Evolutionary conservation across 306 rosid species (phyloP).

Genomic region (Arachis hypogaea): DNA sequence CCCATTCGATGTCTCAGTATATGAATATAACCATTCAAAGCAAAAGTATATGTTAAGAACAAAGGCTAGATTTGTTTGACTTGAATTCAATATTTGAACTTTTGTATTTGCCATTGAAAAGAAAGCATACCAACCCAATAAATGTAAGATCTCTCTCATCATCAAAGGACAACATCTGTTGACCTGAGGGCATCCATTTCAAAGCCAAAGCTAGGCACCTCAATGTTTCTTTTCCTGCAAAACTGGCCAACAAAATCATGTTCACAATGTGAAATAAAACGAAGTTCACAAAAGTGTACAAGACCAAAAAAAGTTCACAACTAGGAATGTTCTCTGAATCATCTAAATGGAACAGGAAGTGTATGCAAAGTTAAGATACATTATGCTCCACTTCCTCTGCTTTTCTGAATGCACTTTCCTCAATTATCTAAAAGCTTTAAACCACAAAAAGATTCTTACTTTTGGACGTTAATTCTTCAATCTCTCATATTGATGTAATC

Average conservation of each 20-base stretch:
- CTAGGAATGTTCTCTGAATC: slow-evolving; percentile 10
- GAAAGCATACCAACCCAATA: slow-evolving; percentile 99
- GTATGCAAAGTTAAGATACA: not conserved
- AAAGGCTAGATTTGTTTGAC: slow-evolving; percentile 30
- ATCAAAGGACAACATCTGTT: slow-evolving; percentile 61
- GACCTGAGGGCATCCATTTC: slow-evolving; percentile 79
- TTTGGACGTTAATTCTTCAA: slow-evolving; percentile 4
- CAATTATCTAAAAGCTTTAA: slow-evolving; percentile 13
- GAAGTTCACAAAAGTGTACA: slow-evolving; percentile 16
- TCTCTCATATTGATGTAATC: slow-evolving; percentile 25
- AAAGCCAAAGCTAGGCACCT: slow-evolving; percentile 95
- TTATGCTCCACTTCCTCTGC: not conserved
- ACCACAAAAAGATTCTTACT: slow-evolving; percentile 13
- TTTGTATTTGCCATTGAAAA: slow-evolving; percentile 46
- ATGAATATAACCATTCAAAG: slow-evolving; percentile 12
- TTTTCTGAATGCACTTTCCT: slow-evolving; percentile 16
- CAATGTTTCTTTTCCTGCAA: slow-evolving; percentile 94
- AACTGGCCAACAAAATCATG: slow-evolving; percentile 61
- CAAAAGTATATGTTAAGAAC: slow-evolving; percentile 17
- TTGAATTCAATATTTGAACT: slow-evolving; percentile 32
- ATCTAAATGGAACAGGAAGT: slow-evolving; percentile 12
- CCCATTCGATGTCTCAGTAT: slow-evolving; percentile 1
- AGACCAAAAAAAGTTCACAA: slow-evolving; percentile 8
- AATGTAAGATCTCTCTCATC: slow-evolving; percentile 95
- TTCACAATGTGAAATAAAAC: slow-evolving; percentile 21